Evolutionary conservation across 208 protist species (phyloP), one percentile per base, ranked within the genome.

Genomic region (Jaenimonas drosophilae): DNA sequence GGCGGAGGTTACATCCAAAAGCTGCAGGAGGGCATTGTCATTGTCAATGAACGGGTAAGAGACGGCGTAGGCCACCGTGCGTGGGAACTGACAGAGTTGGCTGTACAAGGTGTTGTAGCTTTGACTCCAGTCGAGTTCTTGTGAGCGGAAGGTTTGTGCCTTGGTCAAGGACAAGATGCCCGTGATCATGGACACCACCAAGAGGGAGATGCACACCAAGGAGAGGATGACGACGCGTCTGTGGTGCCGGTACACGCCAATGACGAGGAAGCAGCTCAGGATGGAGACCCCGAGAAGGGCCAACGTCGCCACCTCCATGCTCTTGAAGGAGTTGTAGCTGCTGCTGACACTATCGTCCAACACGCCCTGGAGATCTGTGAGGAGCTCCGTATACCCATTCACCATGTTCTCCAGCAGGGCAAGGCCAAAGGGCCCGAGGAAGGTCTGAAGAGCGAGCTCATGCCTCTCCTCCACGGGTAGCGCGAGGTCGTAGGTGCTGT

Each of bases 391-490:
- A 20, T 51, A 36, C 21, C 19, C 11, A 31, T 14, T 29, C 30
- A 42, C 46, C 25, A 41, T 20, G 12, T 24, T 20, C 19, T 41
- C 23, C 12, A 42, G 11, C 17, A 32, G 16, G 11, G 16, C 24
- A n/a, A 11, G 4, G 7, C 37, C 49, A 54, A 54, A 44, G 12
- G 49, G 19, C 16, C 49, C 49, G 30, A 48, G 30, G 26, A 54
- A 19, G 7, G 49, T 54, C 20, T 54, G 7, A 32, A 28, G 5
- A n/a, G 37, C 49, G 7, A 54, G 16, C 32, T 44, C 38, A n/a
- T 21, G n/a, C 37, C 28, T 21, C 19, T 54, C 38, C 12, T 54
- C 49, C 11, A 14, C 14, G 20, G 16, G 16, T 5, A 48, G 20
- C 12, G 7, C 24, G 17, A 48, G 26, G 36, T 54, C 49, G 16